Evolutionary conservation across 2,329 filamentous ascomycete genomes (phyloP), one percentile per base, ranked within the genome.

Genomic region (Samsoniella hepiali): DNA sequence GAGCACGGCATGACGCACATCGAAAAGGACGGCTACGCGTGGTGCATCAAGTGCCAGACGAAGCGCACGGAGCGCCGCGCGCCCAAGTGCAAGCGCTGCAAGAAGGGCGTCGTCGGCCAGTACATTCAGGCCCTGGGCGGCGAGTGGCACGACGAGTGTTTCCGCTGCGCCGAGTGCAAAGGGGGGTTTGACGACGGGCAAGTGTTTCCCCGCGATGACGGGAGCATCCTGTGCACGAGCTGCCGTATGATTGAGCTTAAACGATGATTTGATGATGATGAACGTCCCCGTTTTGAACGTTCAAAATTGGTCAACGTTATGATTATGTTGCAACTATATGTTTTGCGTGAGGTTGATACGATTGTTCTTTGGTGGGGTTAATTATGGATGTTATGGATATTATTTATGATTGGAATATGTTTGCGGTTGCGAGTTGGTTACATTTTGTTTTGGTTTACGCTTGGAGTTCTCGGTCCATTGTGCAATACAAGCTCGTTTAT

Each of bases 1-100:
- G 91, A 83, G 68, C 81, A 82, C 55, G 85, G 84, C 65, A 84
- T 83, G 77, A 88, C 86, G 53, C 87, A 89, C 71, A 88, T 99
- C 62, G 95, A 99, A 74, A 97, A 97, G 77, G 94, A 98, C 69
- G 94, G 94, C 10, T 98, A 96, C 75, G 95, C 95, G 5, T 99
- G 95, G 93, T 99, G 95, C 76, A 86, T 98, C 54, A 84, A 84
- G 29, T 99, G 95, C 74, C 94, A 98, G 79, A 96, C 93, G 15
- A 91, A 93, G 72, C 87, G 95, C 40, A 97, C 93, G 13, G 92
- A 96, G 75, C 85, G 94, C 32, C 91, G 91, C 59, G 91, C 90
- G 13, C 90, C 92, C 53, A 96, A 96, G 77, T 99, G 95, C 76
- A 85, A 86, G 69, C 91, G 89, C 70, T 99, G 95, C 78, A 87